Conservation (phyloP, 116 monocot genomes). For the Papilionanthe hybrid region DNA sequence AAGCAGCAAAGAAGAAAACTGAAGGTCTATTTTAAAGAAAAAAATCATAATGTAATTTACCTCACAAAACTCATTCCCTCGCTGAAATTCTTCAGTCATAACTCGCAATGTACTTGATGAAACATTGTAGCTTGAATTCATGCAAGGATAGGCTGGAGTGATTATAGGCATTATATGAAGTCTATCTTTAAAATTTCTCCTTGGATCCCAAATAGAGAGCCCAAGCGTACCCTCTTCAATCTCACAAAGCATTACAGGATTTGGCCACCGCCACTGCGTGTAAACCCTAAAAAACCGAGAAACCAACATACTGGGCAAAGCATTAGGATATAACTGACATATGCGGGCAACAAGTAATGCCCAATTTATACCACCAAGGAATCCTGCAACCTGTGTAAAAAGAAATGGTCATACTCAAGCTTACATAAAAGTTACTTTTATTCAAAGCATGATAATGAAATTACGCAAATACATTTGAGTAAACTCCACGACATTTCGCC, state of each 20-base stretch:
- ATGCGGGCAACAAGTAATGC: constrained; percentile 96
- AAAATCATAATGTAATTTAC: constrained; percentile 21
- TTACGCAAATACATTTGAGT: constrained; percentile 78
- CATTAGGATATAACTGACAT: constrained; percentile 94
- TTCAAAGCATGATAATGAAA: background rate
- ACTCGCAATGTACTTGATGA: constrained; percentile 81
- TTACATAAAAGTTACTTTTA: background rate
- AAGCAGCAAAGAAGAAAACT: background rate
- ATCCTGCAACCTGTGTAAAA: constrained; percentile 72
- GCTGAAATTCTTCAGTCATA: constrained; percentile 86
- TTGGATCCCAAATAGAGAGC: constrained; percentile 88
- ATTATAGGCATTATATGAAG: constrained; percentile 93
- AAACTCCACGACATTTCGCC: constrained; percentile 93
- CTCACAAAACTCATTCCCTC: constrained; percentile 82
- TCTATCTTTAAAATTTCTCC: constrained; percentile 79
- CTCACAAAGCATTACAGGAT: constrained; percentile 96
- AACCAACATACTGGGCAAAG: constrained; percentile 80
- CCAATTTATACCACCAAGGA: constrained; percentile 99
- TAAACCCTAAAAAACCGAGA: constrained; percentile 92
- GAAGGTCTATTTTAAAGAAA: background rate
- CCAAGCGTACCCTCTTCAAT: constrained; percentile 85
- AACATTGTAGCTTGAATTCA: constrained; percentile 99
- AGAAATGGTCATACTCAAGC: constrained; percentile 5
- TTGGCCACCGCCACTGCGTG: constrained; percentile 98
- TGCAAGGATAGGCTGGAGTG: constrained; percentile 95